Base-by-base conservation (phyloP, 129 eudicot species). In the Pseudognaphalium luteoalbum region DNA sequence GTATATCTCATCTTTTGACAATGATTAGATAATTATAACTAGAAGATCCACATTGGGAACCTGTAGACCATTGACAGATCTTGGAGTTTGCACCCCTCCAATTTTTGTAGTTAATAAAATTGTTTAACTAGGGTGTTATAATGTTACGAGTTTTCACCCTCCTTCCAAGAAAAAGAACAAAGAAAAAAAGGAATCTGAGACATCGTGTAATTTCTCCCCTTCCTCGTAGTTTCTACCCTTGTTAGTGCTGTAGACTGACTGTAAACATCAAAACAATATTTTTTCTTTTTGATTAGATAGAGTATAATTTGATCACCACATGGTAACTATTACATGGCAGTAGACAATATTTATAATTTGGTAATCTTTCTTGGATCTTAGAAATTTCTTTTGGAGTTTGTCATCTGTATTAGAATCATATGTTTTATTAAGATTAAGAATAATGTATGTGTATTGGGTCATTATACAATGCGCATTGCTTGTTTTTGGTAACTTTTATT, bases 311-410 rank as follows among this genome's bases (percentile, higher is more conserved):
- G 47, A 16, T 20, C n/a, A 41, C 73, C 22, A 11, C 33, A 39
- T n/a, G 5, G 73, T 4, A 37, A 20, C 14, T 20, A 25, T 70
- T 47, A 28, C 33, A 10, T 64, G 4, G 21, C 16, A 50, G 50
- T 39, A 67, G 69, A 22, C 20, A 28, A 30, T 32, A 29, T 68
- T 42, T n/a, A 25, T 50, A 78, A 77, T 14, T 44, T 59, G 50
- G 37, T 41, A 30, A 0, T 42, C 32, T n/a, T 47, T 57, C 3
- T 9, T 57, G 5, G 2, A 2, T 7, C 70, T 42, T 60, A 16
- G 17, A 7, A 20, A 11, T 56, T 17, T 22, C 32, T 6, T 77
- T 77, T 50, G 12, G 47, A 12, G 60, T 34, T 77, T 77, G 66
- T 41, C 14, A 4, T 50, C 54, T 78, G 65, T 57, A 16, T 3